Conservation (phyloP, 75 land plant genomes). For the Pinus taeda region DNA sequence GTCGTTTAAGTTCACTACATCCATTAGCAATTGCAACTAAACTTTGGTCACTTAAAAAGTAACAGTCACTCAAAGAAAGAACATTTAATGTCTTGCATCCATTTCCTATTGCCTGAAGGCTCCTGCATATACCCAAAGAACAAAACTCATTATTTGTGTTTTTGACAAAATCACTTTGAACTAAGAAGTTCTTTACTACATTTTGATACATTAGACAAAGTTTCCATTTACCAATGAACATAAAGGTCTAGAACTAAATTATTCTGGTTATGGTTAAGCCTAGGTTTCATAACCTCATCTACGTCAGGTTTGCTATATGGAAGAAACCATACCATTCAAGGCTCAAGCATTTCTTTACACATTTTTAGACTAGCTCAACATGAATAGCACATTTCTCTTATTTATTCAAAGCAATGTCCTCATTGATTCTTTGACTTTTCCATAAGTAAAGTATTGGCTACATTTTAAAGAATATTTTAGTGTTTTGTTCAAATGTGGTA, state of each 20-base stretch:
- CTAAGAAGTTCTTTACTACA: background rate
- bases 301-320: too few relatives aligned
- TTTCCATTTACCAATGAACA: background rate
- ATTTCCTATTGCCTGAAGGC: conserved; percentile 67
- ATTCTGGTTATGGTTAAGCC: background rate
- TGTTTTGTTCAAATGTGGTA: too few relatives aligned
- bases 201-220: background rate
- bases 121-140: conserved; percentile 33
- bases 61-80: conserved; percentile 81
- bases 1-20: conserved; percentile 55
- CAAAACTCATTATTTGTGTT: background rate
- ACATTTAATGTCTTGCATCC: conserved; percentile 77
- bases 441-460: too few relatives aligned
- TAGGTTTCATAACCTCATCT: background rate
- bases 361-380: too few relatives aligned
- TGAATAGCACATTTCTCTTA: too few relatives aligned
- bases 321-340: too few relatives aligned
- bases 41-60: conserved; percentile 67
- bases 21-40: conserved; percentile 74
- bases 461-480: too few relatives aligned
- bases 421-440: too few relatives aligned
- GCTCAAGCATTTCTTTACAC: too few relatives aligned
- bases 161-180: background rate
- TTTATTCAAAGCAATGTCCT: too few relatives aligned
- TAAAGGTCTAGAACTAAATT: background rate